Conservation (phyloP, 192 early-diverging fungal genomes). For the Coemansia asiatica region DNA sequence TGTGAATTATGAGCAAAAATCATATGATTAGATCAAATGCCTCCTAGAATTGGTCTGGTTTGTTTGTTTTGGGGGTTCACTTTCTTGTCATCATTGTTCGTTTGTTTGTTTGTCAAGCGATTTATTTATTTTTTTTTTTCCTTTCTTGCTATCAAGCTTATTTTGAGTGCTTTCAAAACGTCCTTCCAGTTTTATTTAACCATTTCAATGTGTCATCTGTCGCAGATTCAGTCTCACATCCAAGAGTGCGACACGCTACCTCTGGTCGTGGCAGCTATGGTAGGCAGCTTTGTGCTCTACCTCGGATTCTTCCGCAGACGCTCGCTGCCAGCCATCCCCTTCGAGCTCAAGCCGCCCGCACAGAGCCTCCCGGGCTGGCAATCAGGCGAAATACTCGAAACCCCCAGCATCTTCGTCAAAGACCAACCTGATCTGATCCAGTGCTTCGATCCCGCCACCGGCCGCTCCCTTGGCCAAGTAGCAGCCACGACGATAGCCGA, state of each 20-base stretch:
- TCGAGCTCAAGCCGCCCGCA: conserved; percentile 37
- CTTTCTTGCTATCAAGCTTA: not conserved
- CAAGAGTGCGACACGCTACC: conserved; percentile 19
- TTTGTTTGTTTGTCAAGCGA: not conserved
- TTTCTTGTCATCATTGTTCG: too few relatives aligned
- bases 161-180: too few relatives aligned
- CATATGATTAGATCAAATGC: too few relatives aligned
- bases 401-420: conserved; percentile 30
- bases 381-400: conserved; percentile 20
- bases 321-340: conserved; percentile 31
- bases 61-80: too few relatives aligned
- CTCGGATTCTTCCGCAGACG: conserved; percentile 11
- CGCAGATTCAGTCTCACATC: not conserved
- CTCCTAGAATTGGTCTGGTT: too few relatives aligned
- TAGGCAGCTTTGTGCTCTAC: conserved; percentile 28
- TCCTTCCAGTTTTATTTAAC: too few relatives aligned
- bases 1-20: too few relatives aligned
- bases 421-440: conserved; percentile 57
- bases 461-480: conserved; percentile 66
- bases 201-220: conserved; percentile 14
- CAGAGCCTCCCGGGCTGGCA: conserved; percentile 47
- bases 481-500: conserved; percentile 59
- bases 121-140: not conserved
- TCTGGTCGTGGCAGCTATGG: conserved; percentile 17
- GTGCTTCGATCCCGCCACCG: conserved; percentile 86